These are phyloP conservation scores for Chaetoscypha palmicola DNA, from an alignment of 2,329 filamentous ascomycete genomes.

Conservation along the genomic window DNA sequence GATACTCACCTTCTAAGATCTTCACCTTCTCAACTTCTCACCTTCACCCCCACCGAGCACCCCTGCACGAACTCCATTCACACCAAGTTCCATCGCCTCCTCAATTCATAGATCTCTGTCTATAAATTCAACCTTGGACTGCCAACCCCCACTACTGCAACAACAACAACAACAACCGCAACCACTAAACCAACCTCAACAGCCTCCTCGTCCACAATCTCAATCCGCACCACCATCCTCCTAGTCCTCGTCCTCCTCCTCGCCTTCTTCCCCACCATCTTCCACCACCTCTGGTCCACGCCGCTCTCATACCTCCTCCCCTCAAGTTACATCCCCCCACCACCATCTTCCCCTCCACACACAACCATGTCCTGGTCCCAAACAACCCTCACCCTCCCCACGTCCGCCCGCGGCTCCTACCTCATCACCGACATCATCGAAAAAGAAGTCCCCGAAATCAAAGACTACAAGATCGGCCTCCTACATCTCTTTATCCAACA, in stretches of 20 bases:
- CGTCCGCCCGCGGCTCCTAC: constrained; percentile 75
- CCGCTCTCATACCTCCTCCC: constrained; percentile 38
- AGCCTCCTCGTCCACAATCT: background rate
- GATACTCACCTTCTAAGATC: no score
- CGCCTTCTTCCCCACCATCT: constrained; percentile 45
- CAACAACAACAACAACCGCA: background rate
- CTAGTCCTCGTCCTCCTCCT: constrained; percentile 43
- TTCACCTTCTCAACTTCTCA: no score
- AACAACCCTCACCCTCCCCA: constrained; percentile 73
- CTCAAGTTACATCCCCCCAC: constrained; percentile 23
- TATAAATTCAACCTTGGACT: background rate
- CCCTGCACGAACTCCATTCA: no score
- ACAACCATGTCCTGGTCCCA: constrained; percentile 66
- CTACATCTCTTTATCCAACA: constrained; percentile 92
- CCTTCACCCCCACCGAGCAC: no score
- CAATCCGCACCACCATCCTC: constrained; percentile 27
- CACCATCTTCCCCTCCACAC: constrained; percentile 10
- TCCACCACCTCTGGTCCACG: constrained; percentile 45
- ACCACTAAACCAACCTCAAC: background rate
- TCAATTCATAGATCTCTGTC: background rate
- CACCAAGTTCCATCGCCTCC: no score
- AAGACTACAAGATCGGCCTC: constrained; percentile 75
- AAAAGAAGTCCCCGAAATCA: constrained; percentile 69
- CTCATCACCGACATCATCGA: constrained; percentile 75
- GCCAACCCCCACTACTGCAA: background rate